Conservation (phyloP, 495 filamentous ascomycete genomes). For the Xeromyces bisporus region DNA sequence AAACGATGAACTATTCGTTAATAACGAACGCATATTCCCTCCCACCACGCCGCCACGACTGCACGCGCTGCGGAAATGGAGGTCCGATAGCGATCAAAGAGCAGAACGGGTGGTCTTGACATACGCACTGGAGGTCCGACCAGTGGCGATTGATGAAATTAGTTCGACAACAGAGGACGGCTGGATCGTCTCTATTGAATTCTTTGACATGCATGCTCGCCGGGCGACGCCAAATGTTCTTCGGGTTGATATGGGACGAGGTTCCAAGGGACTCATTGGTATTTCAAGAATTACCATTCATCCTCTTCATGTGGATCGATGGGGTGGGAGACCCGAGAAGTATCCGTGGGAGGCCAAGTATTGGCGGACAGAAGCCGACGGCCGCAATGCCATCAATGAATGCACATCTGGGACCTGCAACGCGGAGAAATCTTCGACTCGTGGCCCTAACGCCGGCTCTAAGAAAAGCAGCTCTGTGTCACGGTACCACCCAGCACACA, state of each 20-base stretch:
- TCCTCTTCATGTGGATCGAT: background rate
- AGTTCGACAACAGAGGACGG: constrained; percentile 4
- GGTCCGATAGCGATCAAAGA: constrained; percentile 1
- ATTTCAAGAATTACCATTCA: constrained; percentile 1
- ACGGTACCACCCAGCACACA: too few species aligned
- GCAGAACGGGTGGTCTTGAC: constrained; percentile 8
- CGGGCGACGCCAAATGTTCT: constrained; percentile 3
- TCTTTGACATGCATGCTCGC: constrained; percentile 8
- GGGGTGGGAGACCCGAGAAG: background rate
- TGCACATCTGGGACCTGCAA: too few species aligned
- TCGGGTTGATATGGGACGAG: constrained; percentile 7
- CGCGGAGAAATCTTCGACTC: too few species aligned
- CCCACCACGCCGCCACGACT: constrained; percentile 17
- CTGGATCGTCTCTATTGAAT: constrained; percentile 12
- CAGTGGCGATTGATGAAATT: constrained; percentile 8
- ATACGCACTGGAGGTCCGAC: constrained; percentile 14
- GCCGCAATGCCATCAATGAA: too few species aligned
- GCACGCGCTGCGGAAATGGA: constrained; percentile 10
- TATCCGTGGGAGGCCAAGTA: background rate
- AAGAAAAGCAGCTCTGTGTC: too few species aligned
- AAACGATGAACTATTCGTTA: constrained; percentile 25
- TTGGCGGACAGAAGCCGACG: background rate
- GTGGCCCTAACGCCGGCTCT: too few species aligned
- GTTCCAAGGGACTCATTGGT: background rate
- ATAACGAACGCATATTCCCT: constrained; percentile 28